A percentile compares a stretch with the other conserved stretches of the same genome.
phyloP scores from a whole-genome alignment of 2,329 filamentous ascomycete genomes.

The Sclerotinia glacialis region DNA sequence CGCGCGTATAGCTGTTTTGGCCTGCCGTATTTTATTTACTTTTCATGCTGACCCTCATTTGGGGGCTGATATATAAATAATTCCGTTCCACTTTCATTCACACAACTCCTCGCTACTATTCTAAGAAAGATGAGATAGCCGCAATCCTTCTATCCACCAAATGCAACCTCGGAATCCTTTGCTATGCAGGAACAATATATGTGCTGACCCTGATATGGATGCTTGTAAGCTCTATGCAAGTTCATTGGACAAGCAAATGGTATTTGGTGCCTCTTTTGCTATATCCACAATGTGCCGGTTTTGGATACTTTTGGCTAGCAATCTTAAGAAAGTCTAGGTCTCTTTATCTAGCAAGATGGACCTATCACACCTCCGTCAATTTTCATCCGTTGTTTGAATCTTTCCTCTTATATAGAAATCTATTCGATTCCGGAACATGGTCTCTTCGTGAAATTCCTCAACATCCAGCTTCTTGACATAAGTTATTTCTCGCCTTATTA shows the following conservation, averaged over 20 bases:
- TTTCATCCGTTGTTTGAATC: not conserved
- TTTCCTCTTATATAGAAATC: constrained; percentile 1
- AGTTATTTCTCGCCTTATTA: not conserved
- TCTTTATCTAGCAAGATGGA: not conserved
- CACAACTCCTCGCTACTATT: constrained; percentile 11
- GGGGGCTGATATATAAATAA: constrained; percentile 14
- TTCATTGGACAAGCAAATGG: constrained; percentile 2
- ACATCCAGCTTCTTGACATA: not conserved
- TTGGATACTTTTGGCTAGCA: not conserved
- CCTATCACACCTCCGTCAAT: not conserved
- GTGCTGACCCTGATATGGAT: not conserved
- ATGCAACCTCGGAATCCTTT: constrained; percentile 14
- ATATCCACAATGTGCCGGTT: not conserved
- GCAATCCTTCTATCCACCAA: constrained; percentile 13
- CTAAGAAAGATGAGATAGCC: constrained; percentile 13
- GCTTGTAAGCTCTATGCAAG: not conserved
- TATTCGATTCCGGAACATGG: too few relatives aligned
- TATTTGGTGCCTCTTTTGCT: not conserved
- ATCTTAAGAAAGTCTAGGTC: not conserved
- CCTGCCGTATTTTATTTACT: not conserved
- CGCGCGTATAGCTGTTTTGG: not conserved
- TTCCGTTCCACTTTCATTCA: not conserved
- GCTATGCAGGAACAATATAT: constrained; percentile 11
- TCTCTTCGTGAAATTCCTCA: not conserved
- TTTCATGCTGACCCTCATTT: not conserved